Evolutionary conservation across 2,329 filamentous ascomycete genomes (phyloP).

Genomic region (Penicillium oxalicum): DNA sequence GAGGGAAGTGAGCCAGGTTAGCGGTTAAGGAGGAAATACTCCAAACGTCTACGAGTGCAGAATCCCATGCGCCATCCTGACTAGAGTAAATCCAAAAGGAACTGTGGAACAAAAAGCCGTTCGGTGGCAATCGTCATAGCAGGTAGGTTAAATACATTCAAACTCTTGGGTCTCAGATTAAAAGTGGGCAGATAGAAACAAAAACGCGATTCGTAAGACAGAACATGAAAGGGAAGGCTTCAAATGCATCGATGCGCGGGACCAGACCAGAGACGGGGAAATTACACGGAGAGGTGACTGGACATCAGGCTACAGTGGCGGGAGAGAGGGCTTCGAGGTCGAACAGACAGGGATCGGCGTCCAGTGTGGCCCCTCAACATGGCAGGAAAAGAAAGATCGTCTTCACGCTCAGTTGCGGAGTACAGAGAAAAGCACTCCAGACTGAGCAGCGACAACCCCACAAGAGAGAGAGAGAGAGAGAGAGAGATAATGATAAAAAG

Average conservation of each 20-base stretch:
- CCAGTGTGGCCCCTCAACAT: not conserved
- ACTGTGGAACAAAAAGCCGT: no score
- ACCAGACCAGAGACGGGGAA: not conserved
- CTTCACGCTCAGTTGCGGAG: slow-evolving; percentile 10
- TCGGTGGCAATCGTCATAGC: no score
- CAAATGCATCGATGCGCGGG: slow-evolving; percentile 15
- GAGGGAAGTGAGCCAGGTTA: not conserved
- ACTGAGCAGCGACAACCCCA: not conserved
- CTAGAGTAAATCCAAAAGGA: no score
- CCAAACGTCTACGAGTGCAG: no score
- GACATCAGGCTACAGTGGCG: slow-evolving; percentile 3
- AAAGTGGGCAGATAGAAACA: no score
- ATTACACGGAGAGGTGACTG: slow-evolving; percentile 11
- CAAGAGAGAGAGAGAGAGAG: slow-evolving; percentile 1
- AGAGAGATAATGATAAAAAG: not conserved
- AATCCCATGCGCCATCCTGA: no score
- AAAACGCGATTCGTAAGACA: no score
- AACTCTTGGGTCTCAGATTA: no score
- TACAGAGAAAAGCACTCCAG: not conserved
- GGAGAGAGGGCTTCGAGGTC: not conserved
- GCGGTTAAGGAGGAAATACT: not conserved
- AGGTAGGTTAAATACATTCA: no score
- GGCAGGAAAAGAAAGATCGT: not conserved
- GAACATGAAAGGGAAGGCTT: slow-evolving; percentile 10
- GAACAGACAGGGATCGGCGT: slow-evolving; percentile 1